Conservation (phyloP, 2,329 filamentous ascomycete species). For the Bisporella sp. region DNA sequence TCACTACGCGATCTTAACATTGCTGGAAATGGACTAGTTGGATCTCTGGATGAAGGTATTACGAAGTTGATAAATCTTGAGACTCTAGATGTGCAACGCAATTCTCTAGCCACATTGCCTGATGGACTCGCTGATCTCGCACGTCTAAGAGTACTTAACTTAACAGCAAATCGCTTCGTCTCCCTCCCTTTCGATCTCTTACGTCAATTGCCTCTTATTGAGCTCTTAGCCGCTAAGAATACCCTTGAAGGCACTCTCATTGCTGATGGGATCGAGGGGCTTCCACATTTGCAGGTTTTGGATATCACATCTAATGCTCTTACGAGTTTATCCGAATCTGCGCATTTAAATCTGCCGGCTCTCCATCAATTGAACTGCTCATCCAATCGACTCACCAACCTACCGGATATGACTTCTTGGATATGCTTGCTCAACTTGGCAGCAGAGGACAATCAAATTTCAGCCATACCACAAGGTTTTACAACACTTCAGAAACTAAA, state of each 20-base stretch:
- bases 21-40: constrained; percentile 68
- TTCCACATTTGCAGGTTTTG: constrained; percentile 64
- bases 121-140: constrained; percentile 57
- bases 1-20: constrained; percentile 75
- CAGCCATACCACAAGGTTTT: constrained; percentile 70
- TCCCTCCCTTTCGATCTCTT: constrained; percentile 65
- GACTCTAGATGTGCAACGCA: constrained; percentile 72
- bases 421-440: constrained; percentile 63
- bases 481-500: constrained; percentile 59
- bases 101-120: constrained; percentile 68
- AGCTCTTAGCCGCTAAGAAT: constrained; percentile 73
- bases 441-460: constrained; percentile 76
- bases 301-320: constrained; percentile 76
- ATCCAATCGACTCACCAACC: constrained; percentile 65
- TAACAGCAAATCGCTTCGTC: constrained; percentile 72
- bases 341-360: constrained; percentile 47
- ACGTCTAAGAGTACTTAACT: constrained; percentile 67
- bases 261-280: constrained; percentile 46
- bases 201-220: constrained; percentile 60
- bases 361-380: constrained; percentile 71
- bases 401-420: constrained; percentile 75
- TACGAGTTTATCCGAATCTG: constrained; percentile 25
- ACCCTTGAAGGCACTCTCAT: constrained; percentile 68
- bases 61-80: constrained; percentile 63
- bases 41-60: constrained; percentile 58